phyloP scores from a whole-genome alignment of 495 filamentous ascomycete genomes.

The Pyronema domesticum region DNA sequence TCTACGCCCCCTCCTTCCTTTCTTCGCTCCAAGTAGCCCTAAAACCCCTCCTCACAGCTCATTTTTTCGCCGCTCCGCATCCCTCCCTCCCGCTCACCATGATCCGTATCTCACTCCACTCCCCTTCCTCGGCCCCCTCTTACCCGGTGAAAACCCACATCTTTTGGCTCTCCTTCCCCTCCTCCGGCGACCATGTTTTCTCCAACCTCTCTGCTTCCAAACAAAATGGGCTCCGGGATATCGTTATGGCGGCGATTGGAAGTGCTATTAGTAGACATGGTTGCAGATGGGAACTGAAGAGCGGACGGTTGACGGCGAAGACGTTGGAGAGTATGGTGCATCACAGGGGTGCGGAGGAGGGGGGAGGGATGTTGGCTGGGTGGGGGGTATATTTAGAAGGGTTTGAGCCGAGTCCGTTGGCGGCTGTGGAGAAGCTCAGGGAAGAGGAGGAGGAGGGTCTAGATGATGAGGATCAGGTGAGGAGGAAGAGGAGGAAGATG shows the following conservation, averaged over 20 bases:
- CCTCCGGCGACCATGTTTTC: conserved; percentile 51
- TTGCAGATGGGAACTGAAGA: conserved; percentile 46
- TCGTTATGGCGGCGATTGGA: conserved; percentile 56
- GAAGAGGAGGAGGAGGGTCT: neutral
- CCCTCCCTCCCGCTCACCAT: conserved; percentile 45
- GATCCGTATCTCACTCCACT: conserved; percentile 51
- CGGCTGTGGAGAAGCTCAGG: neutral
- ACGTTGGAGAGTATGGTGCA: conserved; percentile 47
- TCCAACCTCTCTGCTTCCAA: conserved; percentile 45
- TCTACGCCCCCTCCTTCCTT: conserved; percentile 60
- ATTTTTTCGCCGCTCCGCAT: conserved; percentile 55
- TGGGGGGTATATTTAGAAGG: conserved; percentile 52
- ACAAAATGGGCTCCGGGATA: conserved; percentile 43
- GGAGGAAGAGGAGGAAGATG: neutral
- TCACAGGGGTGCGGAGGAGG: conserved; percentile 47
- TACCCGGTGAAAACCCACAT: conserved; percentile 32
- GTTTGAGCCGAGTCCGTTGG: conserved; percentile 2
- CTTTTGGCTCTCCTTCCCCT: conserved; percentile 59
- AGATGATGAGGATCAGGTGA: neutral
- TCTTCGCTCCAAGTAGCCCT: conserved; percentile 52
- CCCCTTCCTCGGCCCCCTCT: conserved; percentile 34
- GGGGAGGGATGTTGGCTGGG: conserved; percentile 46
- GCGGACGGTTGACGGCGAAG: conserved; percentile 47
- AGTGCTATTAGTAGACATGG: conserved; percentile 55
- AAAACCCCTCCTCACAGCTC: conserved; percentile 56